These are phyloP conservation scores for Candida silvicultrix DNA, from an alignment of 805 yeast species.

Conservation along the genomic window DNA sequence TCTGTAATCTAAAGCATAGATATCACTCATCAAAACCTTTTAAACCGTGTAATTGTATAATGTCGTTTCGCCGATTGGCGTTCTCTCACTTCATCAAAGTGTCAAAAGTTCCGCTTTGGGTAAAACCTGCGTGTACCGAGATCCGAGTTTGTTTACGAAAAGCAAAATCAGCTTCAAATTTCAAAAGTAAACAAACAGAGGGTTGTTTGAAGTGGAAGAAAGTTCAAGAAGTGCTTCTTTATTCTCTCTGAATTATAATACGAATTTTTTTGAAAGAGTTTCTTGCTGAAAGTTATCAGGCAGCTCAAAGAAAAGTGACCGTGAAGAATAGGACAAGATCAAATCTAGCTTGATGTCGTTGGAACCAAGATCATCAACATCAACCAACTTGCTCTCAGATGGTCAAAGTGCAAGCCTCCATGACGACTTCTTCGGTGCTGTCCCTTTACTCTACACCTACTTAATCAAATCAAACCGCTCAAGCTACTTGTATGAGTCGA, in stretches of 20 bases:
- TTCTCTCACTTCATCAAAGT: background rate
- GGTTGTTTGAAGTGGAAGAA: background rate
- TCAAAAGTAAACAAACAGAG: background rate
- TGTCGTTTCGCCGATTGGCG: background rate
- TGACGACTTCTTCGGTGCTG: background rate
- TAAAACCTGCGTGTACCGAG: background rate
- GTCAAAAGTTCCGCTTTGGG: background rate
- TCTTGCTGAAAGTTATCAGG: no score
- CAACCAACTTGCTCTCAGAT: background rate
- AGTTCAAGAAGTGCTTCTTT: background rate
- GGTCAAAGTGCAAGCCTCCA: background rate
- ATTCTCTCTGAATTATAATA: no score
- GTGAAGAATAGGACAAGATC: background rate
- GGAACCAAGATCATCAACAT: background rate
- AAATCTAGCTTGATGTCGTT: background rate
- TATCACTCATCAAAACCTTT: no score
- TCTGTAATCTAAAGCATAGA: no score
- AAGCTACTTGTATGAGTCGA: slow-evolving; percentile 13
- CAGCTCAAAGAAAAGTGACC: no score
- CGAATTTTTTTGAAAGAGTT: no score
- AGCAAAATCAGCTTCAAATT: background rate
- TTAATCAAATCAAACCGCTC: slow-evolving; percentile 4
- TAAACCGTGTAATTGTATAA: background rate
- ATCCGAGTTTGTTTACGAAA: background rate
- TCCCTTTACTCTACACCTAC: slow-evolving; percentile 18